Conservation (phyloP, 2,329 filamentous ascomycete genomes). For the Ascochyta lentis region DNA sequence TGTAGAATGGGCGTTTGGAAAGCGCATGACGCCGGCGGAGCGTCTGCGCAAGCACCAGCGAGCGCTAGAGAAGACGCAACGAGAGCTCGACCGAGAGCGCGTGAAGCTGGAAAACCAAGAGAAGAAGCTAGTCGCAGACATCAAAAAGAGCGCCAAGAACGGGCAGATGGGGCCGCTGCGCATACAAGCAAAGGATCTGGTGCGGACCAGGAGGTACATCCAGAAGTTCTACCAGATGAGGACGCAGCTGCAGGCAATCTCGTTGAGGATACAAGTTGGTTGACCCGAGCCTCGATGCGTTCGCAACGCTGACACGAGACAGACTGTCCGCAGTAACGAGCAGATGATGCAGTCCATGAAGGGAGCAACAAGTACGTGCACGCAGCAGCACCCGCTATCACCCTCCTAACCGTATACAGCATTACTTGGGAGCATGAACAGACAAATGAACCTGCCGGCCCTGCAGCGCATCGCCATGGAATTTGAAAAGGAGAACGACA, state of each 20-base stretch:
- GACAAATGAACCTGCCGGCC: conserved; percentile 94
- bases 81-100: conserved; percentile 92
- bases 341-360: conserved; percentile 99
- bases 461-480: conserved; percentile 98
- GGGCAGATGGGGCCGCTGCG: conserved; percentile 98
- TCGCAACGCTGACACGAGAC: conserved; percentile 27
- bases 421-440: conserved; percentile 95
- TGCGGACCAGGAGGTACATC: conserved; percentile 90
- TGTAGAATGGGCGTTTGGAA: conserved; percentile 98
- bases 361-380: conserved; percentile 71
- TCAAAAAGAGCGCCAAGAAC: conserved; percentile 98
- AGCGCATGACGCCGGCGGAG: conserved; percentile 97
- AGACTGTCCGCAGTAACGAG: conserved; percentile 98
- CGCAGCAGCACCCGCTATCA: not conserved
- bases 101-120: conserved; percentile 98
- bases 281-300: not conserved
- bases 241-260: conserved; percentile 95
- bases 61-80: conserved; percentile 94
- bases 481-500: conserved; percentile 97
- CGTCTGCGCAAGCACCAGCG: conserved; percentile 92
- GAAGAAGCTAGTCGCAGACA: conserved; percentile 93
- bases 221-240: conserved; percentile 99
- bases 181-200: conserved; percentile 97
- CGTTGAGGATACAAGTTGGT: conserved; percentile 85
- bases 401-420: conserved; percentile 50